A percentile compares a stretch with the other conserved stretches of the same genome.
Evolutionary conservation across 768 basidiomycete genomes (phyloP).

Genomic region (Leccinellum albellum): DNA sequence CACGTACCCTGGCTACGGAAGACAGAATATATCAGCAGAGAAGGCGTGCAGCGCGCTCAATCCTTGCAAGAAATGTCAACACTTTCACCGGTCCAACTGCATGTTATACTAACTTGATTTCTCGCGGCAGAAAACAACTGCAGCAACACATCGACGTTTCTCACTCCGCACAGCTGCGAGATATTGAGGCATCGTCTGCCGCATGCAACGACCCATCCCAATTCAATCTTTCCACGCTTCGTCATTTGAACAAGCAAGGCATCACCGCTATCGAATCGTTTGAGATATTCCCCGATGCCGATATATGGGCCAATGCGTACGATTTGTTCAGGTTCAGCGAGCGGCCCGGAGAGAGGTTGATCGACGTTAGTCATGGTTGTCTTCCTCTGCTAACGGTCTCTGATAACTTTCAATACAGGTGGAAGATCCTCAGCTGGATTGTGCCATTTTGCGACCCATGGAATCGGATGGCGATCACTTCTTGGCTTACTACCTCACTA

Average conservation of each 20-base stretch:
- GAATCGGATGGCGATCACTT: conserved; percentile 86
- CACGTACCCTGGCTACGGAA: conserved; percentile 90
- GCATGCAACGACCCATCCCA: conserved; percentile 49
- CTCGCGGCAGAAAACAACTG: conserved; percentile 43
- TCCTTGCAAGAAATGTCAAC: conserved; percentile 55
- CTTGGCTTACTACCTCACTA: conserved; percentile 79
- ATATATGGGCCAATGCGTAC: conserved; percentile 87
- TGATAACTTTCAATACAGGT: conserved; percentile 37
- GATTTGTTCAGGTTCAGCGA: conserved; percentile 85
- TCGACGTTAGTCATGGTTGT: conserved; percentile 49
- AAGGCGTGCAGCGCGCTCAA: conserved; percentile 44
- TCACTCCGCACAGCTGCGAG: conserved; percentile 65
- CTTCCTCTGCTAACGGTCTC: background rate
- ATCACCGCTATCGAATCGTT: conserved; percentile 77
- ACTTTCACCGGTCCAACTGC: background rate
- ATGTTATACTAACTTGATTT: background rate
- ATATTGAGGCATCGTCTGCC: conserved; percentile 74
- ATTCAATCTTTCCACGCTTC: conserved; percentile 54
- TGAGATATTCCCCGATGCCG: conserved; percentile 78
- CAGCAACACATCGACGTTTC: conserved; percentile 64
- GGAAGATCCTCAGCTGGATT: conserved; percentile 78
- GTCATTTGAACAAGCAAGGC: conserved; percentile 76
- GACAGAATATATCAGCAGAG: conserved; percentile 82
- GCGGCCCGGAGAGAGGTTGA: conserved; percentile 69
- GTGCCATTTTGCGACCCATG: conserved; percentile 83